Conservation (phyloP, 2,329 filamentous ascomycete species). For the Pseudogymnoascus sp. region DNA sequence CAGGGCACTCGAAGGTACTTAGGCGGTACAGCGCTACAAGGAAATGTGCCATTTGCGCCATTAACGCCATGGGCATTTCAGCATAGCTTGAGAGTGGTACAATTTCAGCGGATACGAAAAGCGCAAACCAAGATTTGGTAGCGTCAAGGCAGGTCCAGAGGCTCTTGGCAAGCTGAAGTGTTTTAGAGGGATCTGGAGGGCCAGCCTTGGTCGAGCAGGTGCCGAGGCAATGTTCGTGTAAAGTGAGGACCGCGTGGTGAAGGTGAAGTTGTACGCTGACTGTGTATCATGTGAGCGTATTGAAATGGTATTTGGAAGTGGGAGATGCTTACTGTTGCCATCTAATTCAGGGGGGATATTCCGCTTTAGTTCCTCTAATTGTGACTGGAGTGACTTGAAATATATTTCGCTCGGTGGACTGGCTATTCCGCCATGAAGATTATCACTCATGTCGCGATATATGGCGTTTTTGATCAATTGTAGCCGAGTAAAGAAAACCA, state of each 20-base stretch:
- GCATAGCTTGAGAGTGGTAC: slow-evolving; percentile 4
- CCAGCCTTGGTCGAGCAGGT: neutral
- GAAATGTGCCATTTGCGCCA: slow-evolving; percentile 6
- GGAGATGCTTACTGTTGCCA: neutral
- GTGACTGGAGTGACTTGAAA: neutral
- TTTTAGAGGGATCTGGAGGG: slow-evolving; percentile 1
- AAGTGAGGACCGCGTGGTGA: neutral
- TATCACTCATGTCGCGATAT: neutral
- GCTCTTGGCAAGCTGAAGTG: neutral
- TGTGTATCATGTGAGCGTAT: neutral
- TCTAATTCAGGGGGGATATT: neutral
- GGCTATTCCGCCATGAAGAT: neutral
- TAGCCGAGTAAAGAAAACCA: slow-evolving; percentile 7
- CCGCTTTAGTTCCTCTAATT: slow-evolving; percentile 2
- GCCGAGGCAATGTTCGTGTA: slow-evolving; percentile 3
- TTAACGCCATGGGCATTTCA: slow-evolving; percentile 7
- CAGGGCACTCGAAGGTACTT: neutral
- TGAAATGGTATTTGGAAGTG: neutral
- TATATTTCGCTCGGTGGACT: slow-evolving; percentile 5
- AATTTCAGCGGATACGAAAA: neutral
- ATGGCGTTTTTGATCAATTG: neutral
- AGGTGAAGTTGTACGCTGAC: slow-evolving; percentile 9
- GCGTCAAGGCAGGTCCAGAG: slow-evolving; percentile 1
- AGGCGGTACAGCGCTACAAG: neutral
- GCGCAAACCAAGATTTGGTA: neutral